A percentile compares a stretch with the other conserved stretches of the same genome.
Conservation (phyloP, 352 stramenopile species). For the Thraustochytrium sp. region DNA sequence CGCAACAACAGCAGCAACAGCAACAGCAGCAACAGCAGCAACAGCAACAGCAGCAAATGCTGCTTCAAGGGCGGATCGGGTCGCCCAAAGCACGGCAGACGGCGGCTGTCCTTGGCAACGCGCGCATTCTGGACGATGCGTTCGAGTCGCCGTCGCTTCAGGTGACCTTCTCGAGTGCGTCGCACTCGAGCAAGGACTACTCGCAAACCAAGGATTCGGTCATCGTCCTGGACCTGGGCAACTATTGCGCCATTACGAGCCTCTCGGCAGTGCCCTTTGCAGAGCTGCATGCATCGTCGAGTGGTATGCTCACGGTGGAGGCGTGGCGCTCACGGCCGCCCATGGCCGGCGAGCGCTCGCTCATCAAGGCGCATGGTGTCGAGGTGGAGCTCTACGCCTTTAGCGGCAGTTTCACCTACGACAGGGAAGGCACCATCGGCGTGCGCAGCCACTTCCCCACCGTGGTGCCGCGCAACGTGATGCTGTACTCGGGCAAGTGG, state of each 20-base stretch:
- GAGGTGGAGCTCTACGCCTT: slow-evolving; percentile 41
- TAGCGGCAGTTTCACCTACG: slow-evolving; percentile 36
- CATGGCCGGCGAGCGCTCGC: slow-evolving; percentile 25
- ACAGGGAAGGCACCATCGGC: slow-evolving; percentile 37
- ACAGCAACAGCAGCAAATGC: not conserved
- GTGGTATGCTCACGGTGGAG: slow-evolving; percentile 32
- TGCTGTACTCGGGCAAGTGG: slow-evolving; percentile 71
- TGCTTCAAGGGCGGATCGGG: not conserved
- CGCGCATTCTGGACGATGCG: not conserved
- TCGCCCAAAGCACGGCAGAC: not conserved
- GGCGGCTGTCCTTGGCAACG: not conserved
- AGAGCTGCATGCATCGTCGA: not conserved
- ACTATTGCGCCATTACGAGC: slow-evolving; percentile 29
- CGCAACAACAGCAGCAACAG: too few relatives aligned
- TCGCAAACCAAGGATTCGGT: slow-evolving; percentile 25
- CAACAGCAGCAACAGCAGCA: too few relatives aligned
- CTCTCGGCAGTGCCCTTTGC: not conserved
- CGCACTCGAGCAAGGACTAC: not conserved
- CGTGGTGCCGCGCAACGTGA: slow-evolving; percentile 66
- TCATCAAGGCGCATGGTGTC: slow-evolving; percentile 40
- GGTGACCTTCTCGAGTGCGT: slow-evolving; percentile 23
- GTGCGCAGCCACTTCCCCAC: slow-evolving; percentile 40
- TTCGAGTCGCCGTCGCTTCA: not conserved
- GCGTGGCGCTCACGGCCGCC: slow-evolving; percentile 13
- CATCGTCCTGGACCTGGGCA: slow-evolving; percentile 11